A percentile compares a stretch with the other conserved stretches of the same genome.
Evolutionary conservation across 306 rosid species (phyloP).

Genomic region (Mimosa bimucronata): DNA sequence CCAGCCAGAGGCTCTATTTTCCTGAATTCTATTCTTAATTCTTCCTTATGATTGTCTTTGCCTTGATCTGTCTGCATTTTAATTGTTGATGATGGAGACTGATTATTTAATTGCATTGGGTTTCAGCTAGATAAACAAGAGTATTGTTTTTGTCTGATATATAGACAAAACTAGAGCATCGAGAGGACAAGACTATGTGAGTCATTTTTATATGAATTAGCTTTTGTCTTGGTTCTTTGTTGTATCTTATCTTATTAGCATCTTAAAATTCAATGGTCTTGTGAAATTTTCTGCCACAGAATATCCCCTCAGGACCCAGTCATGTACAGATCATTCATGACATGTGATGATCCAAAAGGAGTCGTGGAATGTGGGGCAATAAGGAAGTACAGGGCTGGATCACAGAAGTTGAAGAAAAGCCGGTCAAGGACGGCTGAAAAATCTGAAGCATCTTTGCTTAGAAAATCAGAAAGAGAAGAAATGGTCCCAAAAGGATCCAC

Average conservation of each 20-base stretch:
- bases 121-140: constrained; percentile 48
- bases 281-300: constrained; percentile 57
- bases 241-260: constrained; percentile 22
- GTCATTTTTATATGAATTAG: constrained; percentile 34
- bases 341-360: constrained; percentile 93
- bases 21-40: constrained; percentile 40
- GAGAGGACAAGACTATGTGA: constrained; percentile 51
- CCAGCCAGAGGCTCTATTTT: constrained; percentile 30
- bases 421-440: constrained; percentile 45
- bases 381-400: constrained; percentile 60
- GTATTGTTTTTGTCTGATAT: constrained; percentile 51
- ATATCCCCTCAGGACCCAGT: constrained; percentile 68
- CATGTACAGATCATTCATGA: constrained; percentile 75
- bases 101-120: constrained; percentile 43
- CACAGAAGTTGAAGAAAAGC: constrained; percentile 50
- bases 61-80: constrained; percentile 32
- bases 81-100: constrained; percentile 41
- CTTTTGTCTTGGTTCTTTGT: constrained; percentile 26
- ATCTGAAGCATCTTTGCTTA: constrained; percentile 34
- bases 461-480: constrained; percentile 44
- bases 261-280: constrained; percentile 38
- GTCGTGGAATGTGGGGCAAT: constrained; percentile 75
- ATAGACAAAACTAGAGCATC: constrained; percentile 53
- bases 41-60: constrained; percentile 2
- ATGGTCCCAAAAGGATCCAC: constrained; percentile 42